These are phyloP conservation scores for Penicillium nucicola DNA, from an alignment of 495 filamentous ascomycete genomes.

Conservation along the genomic window DNA sequence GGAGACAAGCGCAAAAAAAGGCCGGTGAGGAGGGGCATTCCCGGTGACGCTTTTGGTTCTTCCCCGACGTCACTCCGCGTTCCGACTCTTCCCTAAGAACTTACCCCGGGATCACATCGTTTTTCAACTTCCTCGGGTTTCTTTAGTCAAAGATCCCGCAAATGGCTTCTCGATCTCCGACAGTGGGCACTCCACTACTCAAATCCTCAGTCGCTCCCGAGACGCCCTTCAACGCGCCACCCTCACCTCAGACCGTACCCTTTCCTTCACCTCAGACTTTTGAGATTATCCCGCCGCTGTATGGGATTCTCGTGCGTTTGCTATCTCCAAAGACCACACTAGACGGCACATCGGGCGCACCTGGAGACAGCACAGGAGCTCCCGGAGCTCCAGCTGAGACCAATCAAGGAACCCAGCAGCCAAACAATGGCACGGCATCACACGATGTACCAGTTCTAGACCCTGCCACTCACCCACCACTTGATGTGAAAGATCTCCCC, in stretches of 20 bases:
- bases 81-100: constrained; percentile 41
- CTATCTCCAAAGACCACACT: constrained; percentile 36
- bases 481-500: constrained; percentile 76
- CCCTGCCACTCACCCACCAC: constrained; percentile 37
- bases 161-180: constrained; percentile 41
- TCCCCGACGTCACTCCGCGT: constrained; percentile 32
- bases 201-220: constrained; percentile 43
- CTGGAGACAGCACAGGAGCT: constrained; percentile 23
- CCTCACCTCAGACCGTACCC: constrained; percentile 47
- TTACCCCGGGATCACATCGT: constrained; percentile 23
- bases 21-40: constrained; percentile 39
- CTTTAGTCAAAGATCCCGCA: constrained; percentile 8
- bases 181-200: constrained; percentile 33
- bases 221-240: constrained; percentile 37
- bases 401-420: constrained; percentile 25
- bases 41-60: constrained; percentile 42
- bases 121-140: constrained; percentile 14
- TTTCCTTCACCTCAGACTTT: constrained; percentile 61
- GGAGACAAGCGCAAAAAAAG: constrained; percentile 21
- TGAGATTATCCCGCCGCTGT: constrained; percentile 81
- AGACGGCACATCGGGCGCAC: constrained; percentile 13
- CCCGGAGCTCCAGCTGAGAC: constrained; percentile 15
- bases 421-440: constrained; percentile 22
- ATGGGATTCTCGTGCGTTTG: constrained; percentile 72
- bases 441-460: constrained; percentile 22